Conservation (phyloP, 2,329 filamentous ascomycete species). For the Venturiaceae sp. region DNA sequence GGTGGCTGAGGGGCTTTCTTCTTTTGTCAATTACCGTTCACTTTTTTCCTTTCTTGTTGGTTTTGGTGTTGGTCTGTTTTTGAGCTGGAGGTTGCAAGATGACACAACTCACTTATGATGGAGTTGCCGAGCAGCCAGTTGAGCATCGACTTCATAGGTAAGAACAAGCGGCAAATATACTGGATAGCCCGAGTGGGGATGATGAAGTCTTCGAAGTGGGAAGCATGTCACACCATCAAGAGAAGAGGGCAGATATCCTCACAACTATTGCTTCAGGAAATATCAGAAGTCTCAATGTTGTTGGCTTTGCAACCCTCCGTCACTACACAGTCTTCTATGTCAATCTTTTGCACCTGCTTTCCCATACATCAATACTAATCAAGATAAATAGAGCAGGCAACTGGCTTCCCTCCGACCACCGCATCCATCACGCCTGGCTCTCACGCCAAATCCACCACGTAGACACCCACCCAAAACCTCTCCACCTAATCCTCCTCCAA, state of each 20-base stretch:
- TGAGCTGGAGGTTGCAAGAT: background rate
- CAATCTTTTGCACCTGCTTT: no score
- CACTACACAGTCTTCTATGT: no score
- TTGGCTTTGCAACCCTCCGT: no score
- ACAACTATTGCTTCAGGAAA: no score
- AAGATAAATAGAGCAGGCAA: conserved; percentile 12
- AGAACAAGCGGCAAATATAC: no score
- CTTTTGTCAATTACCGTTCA: no score
- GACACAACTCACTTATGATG: background rate
- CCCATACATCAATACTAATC: background rate
- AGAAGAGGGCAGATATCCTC: no score
- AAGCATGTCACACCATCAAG: no score
- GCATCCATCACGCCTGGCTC: conserved; percentile 56
- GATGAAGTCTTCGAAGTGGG: no score
- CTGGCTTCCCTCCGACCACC: conserved; percentile 57
- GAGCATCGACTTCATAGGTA: background rate
- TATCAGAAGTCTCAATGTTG: no score
- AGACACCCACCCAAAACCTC: conserved; percentile 37
- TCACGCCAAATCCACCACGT: conserved; percentile 44
- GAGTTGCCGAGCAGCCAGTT: background rate
- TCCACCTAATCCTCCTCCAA: conserved; percentile 53
- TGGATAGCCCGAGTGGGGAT: no score
- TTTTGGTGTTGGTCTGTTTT: background rate
- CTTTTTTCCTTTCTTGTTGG: background rate
- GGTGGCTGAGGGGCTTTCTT: no score